Evolutionary conservation across 2,329 filamentous ascomycete genomes (phyloP).

Genomic region (Aspergillus versicolor): DNA sequence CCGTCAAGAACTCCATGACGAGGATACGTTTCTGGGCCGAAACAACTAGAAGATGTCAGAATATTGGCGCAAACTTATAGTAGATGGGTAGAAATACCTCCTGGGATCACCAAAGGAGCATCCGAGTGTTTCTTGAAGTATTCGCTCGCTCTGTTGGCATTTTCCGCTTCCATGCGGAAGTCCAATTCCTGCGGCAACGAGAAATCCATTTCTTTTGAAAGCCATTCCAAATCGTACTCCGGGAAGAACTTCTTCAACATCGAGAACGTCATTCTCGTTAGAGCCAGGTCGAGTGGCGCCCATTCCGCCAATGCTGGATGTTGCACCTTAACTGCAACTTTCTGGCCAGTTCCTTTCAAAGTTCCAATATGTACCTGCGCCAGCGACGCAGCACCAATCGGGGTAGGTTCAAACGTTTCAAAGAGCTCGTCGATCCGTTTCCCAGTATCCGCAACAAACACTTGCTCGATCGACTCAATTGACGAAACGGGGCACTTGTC

Average conservation of each 20-base stretch:
- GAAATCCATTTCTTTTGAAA: conserved; percentile 87
- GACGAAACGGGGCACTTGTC: conserved; percentile 94
- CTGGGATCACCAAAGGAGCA: conserved; percentile 82
- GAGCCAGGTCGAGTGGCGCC: conserved; percentile 79
- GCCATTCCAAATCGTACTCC: conserved; percentile 95
- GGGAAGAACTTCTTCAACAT: conserved; percentile 92
- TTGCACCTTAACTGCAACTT: conserved; percentile 94
- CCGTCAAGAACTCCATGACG: conserved; percentile 92
- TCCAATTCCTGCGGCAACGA: conserved; percentile 90
- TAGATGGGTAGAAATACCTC: conserved; percentile 41
- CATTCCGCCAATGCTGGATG: conserved; percentile 87
- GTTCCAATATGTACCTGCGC: conserved; percentile 92
- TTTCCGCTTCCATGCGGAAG: conserved; percentile 80
- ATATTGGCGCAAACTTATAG: not conserved
- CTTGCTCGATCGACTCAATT: conserved; percentile 77
- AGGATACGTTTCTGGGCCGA: conserved; percentile 88
- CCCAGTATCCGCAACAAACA: conserved; percentile 84
- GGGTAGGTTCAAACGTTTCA: conserved; percentile 73
- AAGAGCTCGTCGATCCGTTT: conserved; percentile 78
- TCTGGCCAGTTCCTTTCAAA: conserved; percentile 75
- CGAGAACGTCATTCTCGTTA: conserved; percentile 86
- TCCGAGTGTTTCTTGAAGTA: conserved; percentile 75
- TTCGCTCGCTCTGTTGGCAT: conserved; percentile 74
- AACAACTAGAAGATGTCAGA: conserved; percentile 57
- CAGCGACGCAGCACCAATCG: conserved; percentile 89